Conservation (phyloP, 352 stramenopile genomes). For the Globisporangium spinosum region DNA sequence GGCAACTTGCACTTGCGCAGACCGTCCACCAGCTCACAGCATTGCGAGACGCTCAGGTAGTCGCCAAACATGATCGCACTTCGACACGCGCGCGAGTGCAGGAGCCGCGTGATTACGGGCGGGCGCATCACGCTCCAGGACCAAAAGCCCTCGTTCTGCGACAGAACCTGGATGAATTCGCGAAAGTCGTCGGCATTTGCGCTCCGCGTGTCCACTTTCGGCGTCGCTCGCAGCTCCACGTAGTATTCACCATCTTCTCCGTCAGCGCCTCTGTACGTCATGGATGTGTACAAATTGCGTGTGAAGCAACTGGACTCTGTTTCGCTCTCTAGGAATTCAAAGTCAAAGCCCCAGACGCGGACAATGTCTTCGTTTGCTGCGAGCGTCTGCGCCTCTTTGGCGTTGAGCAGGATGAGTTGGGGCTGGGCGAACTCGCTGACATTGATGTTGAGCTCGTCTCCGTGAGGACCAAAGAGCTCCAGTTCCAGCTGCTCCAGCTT, state of each 20-base stretch:
- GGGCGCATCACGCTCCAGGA: slow-evolving; percentile 38
- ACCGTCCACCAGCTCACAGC: slow-evolving; percentile 59
- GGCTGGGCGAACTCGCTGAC: slow-evolving; percentile 47
- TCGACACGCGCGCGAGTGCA: slow-evolving; percentile 87
- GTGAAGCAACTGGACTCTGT: slow-evolving; percentile 3
- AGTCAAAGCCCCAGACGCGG: slow-evolving; percentile 80
- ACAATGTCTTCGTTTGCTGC: slow-evolving; percentile 45
- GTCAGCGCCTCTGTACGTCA: background rate
- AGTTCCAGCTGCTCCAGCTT: slow-evolving; percentile 81
- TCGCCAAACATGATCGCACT: slow-evolving; percentile 94
- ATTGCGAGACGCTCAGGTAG: slow-evolving; percentile 62
- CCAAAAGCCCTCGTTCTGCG: slow-evolving; percentile 21
- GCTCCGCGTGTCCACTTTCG: slow-evolving; percentile 69
- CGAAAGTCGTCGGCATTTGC: slow-evolving; percentile 73
- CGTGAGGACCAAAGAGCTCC: slow-evolving; percentile 50
- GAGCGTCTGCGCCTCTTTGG: slow-evolving; percentile 43
- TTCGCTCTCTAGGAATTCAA: slow-evolving; percentile 27
- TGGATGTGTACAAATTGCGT: background rate
- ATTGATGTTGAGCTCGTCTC: slow-evolving; percentile 51
- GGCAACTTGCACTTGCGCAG: slow-evolving; percentile 75
- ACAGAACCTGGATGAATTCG: slow-evolving; percentile 77
- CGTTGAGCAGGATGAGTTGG: slow-evolving; percentile 53
- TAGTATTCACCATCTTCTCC: background rate
- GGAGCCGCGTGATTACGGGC: slow-evolving; percentile 72
- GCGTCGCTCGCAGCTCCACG: slow-evolving; percentile 39